These are phyloP conservation scores for Acanthamoeba castellanii DNA, from an alignment of 208 protist species.

Conservation along the genomic window DNA sequence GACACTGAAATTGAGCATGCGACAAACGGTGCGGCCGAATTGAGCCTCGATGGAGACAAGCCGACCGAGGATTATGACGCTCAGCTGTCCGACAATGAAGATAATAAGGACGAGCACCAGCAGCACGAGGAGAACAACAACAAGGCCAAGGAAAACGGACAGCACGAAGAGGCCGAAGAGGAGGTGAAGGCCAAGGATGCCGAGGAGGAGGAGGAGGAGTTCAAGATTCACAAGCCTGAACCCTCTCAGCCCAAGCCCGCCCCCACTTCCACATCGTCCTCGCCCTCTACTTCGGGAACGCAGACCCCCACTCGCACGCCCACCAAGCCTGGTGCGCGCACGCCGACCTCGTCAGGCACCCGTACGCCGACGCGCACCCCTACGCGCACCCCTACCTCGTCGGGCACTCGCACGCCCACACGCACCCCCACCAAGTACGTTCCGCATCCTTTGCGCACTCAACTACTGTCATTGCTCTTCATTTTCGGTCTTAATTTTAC, in stretches of 20 bases:
- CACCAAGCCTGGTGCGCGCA: neutral
- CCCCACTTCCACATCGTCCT: neutral
- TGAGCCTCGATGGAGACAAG: neutral
- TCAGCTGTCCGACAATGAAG: conserved; percentile 23
- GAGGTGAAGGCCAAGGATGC: neutral
- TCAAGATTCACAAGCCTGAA: conserved; percentile 14
- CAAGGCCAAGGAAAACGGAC: neutral
- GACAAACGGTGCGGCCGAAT: neutral
- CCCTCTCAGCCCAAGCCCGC: neutral
- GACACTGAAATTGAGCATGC: conserved; percentile 15
- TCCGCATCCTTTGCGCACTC: neutral
- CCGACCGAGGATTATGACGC: neutral
- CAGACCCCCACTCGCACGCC: neutral
- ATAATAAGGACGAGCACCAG: neutral
- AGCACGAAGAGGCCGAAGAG: neutral
- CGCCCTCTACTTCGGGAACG: neutral
- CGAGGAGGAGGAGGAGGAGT: conserved; percentile 1
- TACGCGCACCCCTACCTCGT: neutral
- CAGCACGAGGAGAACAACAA: conserved; percentile 38
- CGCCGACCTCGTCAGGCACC: neutral
- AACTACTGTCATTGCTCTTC: neutral
- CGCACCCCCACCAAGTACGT: neutral
- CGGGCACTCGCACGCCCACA: neutral
- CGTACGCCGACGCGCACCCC: neutral
- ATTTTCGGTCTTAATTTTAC: neutral